Evolutionary conservation across 2,329 filamentous ascomycete species (phyloP), one percentile per base, ranked within the genome.

Genomic region (Bimuria novae-zelandiae): DNA sequence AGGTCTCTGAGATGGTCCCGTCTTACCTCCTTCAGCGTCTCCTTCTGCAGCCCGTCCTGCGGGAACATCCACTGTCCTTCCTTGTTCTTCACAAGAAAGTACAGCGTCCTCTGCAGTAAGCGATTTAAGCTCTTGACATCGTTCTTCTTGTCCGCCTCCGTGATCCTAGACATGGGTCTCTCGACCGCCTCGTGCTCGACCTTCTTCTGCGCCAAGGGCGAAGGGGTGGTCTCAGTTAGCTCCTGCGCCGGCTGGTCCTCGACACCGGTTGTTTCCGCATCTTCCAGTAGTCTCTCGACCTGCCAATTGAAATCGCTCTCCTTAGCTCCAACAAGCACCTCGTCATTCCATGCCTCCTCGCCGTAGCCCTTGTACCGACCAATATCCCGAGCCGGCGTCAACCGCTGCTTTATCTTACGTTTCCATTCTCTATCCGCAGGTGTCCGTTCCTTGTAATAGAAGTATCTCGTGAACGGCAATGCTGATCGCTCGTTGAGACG

Each of bases 361-460:
- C 81, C 80, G 71, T 88, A 89, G 39, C 89, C 88, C 66, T 88
- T 86, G 80, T 96, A 97, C 46, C 84, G 80, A 54, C 93, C 93
- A 60, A 97, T 85, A 74, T 97, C 93, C 70, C 90, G 86, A 41
- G 90, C 88, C 6, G 91, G 83, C 7, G 89, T 88, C 66, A 86
- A 83, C 52, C 93, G 88, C 71, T 90, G 88, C 63, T 82, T 81
- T 58, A 90, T 83, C 77, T 96, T 95, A 70, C 90, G 83, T 74
- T 92, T 90, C 90, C 92, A 97, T 77, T 97, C 92, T 45, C 91
- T 80, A 61, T 92, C 89, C 7, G 85, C 82, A 1, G 92, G 88
- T 10, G 92, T 96, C 70, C 90, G 90, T 63, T 87, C 87, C 80
- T 96, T 96, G 84, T 92, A 96, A 82, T 96, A 99, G 78, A 97